phyloP scores from a whole-genome alignment of 805 yeast species.

The Hermanozyma aechmeae region DNA sequence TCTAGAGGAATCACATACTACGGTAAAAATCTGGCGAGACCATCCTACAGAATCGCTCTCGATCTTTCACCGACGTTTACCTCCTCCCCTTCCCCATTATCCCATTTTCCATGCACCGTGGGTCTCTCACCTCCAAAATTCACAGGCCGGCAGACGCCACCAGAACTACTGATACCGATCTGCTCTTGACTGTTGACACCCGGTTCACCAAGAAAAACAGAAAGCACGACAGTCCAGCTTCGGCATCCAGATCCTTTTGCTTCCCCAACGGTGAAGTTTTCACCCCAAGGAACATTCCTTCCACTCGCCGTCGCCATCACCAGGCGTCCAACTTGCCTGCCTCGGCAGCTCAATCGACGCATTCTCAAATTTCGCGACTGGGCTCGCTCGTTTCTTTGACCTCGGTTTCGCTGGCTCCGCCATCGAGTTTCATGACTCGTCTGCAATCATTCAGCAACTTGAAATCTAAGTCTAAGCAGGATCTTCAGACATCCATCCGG shows the following conservation, averaged over 20 bases:
- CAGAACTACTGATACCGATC: constrained; percentile 24
- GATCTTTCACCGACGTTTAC: neutral
- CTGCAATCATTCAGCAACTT: constrained; percentile 12
- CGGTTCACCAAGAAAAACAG: constrained; percentile 30
- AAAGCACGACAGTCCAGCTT: constrained; percentile 11
- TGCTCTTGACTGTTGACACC: constrained; percentile 26
- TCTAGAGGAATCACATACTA: constrained; percentile 5
- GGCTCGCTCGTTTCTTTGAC: constrained; percentile 8
- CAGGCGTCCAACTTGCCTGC: neutral
- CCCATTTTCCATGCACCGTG: constrained; percentile 1
- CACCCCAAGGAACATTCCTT: constrained; percentile 34
- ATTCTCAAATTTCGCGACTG: constrained; percentile 3
- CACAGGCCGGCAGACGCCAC: constrained; percentile 2
- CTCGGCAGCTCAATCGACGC: constrained; percentile 1
- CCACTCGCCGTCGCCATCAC: constrained; percentile 16
- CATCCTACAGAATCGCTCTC: neutral
- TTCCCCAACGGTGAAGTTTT: constrained; percentile 50
- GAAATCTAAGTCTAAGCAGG: constrained; percentile 8
- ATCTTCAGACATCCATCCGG: constrained; percentile 15
- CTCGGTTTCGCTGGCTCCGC: constrained; percentile 4
- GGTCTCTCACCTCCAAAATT: constrained; percentile 1
- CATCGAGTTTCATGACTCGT: constrained; percentile 2
- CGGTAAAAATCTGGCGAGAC: constrained; percentile 1
- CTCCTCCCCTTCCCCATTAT: neutral
- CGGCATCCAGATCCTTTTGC: constrained; percentile 18